Conservation (phyloP, 2,329 filamentous ascomycete genomes). For the Tolypocladium ovalisporum region DNA sequence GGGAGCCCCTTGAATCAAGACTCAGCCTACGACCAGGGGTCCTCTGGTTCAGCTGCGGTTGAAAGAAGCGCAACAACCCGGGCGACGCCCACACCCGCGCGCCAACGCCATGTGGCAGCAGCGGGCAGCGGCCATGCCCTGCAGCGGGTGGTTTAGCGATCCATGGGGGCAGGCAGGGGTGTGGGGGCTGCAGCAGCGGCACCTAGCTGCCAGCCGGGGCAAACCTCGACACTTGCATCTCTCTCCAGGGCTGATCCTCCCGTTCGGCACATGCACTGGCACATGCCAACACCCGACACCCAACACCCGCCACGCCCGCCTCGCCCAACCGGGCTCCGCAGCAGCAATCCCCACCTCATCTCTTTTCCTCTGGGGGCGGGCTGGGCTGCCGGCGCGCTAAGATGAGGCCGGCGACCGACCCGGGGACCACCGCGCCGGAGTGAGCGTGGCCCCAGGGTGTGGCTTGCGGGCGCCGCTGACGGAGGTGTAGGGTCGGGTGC, state of each 20-base stretch:
- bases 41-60: not conserved
- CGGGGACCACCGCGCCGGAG: not conserved
- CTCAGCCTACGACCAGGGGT: not conserved
- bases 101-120: not conserved
- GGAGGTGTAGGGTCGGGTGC: no score
- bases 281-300: no score
- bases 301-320: no score
- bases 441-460: not conserved
- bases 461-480: not conserved
- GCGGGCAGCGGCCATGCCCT: not conserved
- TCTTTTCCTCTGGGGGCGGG: not conserved
- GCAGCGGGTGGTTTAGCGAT: not conserved
- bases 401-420: not conserved
- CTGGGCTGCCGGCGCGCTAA: not conserved
- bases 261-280: no score
- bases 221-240: no score
- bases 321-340: no score
- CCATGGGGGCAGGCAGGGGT: no score
- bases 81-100: not conserved
- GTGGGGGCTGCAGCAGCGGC: no score
- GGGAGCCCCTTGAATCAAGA: not conserved
- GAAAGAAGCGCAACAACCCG: not conserved
- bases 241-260: no score
- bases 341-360: no score
- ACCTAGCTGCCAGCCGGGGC: no score